A percentile compares a stretch with the other conserved stretches of the same genome.
Conservation (phyloP, 169 alveolate species). For the Neospora caninum region DNA sequence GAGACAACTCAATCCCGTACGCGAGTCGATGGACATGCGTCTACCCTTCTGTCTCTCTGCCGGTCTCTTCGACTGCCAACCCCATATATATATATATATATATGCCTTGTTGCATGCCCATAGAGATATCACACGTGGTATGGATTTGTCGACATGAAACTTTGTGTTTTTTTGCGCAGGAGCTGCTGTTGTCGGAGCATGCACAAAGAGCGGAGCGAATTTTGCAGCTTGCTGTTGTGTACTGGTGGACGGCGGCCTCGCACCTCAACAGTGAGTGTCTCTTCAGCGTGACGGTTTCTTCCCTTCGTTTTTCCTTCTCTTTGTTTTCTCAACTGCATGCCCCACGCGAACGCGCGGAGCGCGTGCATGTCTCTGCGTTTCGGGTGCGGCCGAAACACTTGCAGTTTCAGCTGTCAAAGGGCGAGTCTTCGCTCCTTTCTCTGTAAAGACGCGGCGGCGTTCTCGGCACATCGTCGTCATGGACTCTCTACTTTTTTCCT, state of each 20-base stretch:
- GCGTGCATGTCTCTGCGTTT: too few species aligned
- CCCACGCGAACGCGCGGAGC: too few species aligned
- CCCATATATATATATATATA: not conserved
- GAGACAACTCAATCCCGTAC: too few species aligned
- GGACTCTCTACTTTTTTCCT: not conserved
- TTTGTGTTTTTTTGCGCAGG: not conserved
- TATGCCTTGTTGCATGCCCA: not conserved
- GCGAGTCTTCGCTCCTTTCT: too few species aligned
- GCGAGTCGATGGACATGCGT: too few species aligned
- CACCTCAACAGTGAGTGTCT: conserved; percentile 41
- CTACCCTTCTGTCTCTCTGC: not conserved
- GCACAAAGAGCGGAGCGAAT: conserved; percentile 40
- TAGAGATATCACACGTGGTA: too few species aligned
- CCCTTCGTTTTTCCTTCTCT: not conserved
- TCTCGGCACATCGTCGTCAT: too few species aligned
- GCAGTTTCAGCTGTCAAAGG: too few species aligned
- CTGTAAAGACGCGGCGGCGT: too few species aligned
- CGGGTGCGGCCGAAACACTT: too few species aligned
- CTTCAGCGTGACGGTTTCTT: not conserved
- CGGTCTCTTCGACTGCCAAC: not conserved
- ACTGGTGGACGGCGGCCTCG: conserved; percentile 45
- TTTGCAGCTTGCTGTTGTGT: conserved; percentile 44
- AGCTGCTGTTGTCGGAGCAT: conserved; percentile 58
- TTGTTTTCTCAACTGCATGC: too few species aligned
- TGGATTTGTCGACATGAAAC: too few species aligned